Conservation (phyloP, 495 filamentous ascomycete species). For the Xylaria venustula region DNA sequence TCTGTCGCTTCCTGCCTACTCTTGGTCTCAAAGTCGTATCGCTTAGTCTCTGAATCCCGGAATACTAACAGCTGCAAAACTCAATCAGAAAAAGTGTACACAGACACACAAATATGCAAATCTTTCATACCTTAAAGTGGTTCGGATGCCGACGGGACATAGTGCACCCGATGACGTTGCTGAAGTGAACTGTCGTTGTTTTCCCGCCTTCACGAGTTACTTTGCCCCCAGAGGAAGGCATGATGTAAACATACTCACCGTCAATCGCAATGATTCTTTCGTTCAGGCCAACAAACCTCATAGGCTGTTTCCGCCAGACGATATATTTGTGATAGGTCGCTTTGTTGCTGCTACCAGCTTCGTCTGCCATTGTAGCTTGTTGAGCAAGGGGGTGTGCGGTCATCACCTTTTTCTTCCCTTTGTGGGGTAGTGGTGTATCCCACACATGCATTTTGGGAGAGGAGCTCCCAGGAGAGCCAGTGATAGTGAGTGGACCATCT, state of each 20-base stretch:
- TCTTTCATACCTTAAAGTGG: constrained; percentile 70
- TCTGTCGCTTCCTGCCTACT: constrained; percentile 77
- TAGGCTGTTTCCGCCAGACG: constrained; percentile 89
- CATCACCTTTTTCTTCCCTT: constrained; percentile 67
- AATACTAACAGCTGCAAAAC: constrained; percentile 64
- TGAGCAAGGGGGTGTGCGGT: constrained; percentile 75
- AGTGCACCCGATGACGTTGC: constrained; percentile 89
- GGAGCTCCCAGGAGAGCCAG: constrained; percentile 75
- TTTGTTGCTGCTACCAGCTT: constrained; percentile 54
- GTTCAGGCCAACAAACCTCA: constrained; percentile 85
- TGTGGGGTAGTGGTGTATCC: constrained; percentile 50
- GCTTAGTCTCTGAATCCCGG: constrained; percentile 81
- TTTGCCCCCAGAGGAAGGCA: constrained; percentile 64
- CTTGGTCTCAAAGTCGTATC: constrained; percentile 94
- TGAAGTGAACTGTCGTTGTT: constrained; percentile 88
- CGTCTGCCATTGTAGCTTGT: constrained; percentile 63
- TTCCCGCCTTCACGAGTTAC: constrained; percentile 64
- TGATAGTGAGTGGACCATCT: constrained; percentile 70
- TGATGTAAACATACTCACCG: constrained; percentile 93
- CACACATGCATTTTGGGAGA: constrained; percentile 76
- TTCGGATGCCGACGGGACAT: constrained; percentile 87
- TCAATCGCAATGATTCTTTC: constrained; percentile 85
- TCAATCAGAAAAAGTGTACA: constrained; percentile 2
- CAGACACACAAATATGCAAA: background rate
- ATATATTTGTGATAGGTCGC: constrained; percentile 79